Evolutionary conservation across 2,329 filamentous ascomycete species (phyloP).

Genomic region (Arthrobotrys iridis): DNA sequence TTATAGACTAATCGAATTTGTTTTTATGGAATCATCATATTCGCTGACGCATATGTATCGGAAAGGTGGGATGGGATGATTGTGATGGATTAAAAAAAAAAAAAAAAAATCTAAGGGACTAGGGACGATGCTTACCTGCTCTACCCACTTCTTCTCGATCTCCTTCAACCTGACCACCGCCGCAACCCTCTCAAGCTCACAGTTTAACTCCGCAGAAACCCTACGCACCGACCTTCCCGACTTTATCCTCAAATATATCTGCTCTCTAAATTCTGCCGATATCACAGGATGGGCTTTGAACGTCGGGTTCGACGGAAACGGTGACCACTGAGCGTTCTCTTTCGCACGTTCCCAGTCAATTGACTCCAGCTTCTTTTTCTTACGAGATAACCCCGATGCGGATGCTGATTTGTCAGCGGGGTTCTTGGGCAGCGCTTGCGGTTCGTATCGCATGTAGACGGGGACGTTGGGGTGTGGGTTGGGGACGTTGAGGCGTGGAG

Average conservation of each 20-base stretch:
- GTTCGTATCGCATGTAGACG: constrained; percentile 55
- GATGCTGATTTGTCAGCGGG: constrained; percentile 28
- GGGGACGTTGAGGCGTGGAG: constrained; percentile 54
- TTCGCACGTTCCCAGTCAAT: constrained; percentile 24
- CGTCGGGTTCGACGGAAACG: constrained; percentile 76
- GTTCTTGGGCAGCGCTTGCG: constrained; percentile 43
- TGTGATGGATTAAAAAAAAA: constrained; percentile 30
- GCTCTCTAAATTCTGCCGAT: constrained; percentile 75
- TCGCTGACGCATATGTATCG: too few species aligned
- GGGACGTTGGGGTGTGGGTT: constrained; percentile 33
- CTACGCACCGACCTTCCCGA: constrained; percentile 75
- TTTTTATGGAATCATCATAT: constrained; percentile 58
- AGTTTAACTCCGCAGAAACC: constrained; percentile 78
- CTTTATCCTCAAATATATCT: constrained; percentile 78
- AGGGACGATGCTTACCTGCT: constrained; percentile 71
- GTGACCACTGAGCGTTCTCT: background rate
- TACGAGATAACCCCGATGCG: background rate
- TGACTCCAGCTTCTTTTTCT: background rate
- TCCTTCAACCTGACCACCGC: constrained; percentile 87
- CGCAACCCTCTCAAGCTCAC: constrained; percentile 84
- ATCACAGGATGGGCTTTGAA: constrained; percentile 79
- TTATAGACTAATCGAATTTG: constrained; percentile 58
- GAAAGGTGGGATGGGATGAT: too few species aligned
- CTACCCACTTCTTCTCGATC: constrained; percentile 80
- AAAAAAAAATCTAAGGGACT: constrained; percentile 22